A percentile compares a stretch with the other conserved stretches of the same genome.
phyloP scores from a whole-genome alignment of 768 basidiomycete genomes.

The Naganishia kalamii region DNA sequence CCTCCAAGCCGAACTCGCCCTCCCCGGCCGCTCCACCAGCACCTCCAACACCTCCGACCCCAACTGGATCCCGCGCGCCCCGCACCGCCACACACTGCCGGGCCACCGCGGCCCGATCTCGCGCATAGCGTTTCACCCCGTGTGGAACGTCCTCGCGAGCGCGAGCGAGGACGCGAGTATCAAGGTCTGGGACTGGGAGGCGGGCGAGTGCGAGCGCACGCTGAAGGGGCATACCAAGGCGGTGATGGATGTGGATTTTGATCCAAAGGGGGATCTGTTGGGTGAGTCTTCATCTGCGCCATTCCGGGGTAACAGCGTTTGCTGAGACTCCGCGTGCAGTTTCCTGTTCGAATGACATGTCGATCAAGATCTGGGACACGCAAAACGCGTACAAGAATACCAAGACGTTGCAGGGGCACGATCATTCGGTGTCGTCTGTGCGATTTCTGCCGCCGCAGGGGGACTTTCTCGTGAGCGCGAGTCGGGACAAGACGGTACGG shows the following conservation, averaged over 20 bases:
- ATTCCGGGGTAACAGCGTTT: not conserved
- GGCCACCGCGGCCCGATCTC: slow-evolving; percentile 74
- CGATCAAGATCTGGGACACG: slow-evolving; percentile 87
- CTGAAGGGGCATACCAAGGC: slow-evolving; percentile 87
- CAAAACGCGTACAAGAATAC: slow-evolving; percentile 83
- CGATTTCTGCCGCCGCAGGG: slow-evolving; percentile 73
- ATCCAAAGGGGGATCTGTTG: slow-evolving; percentile 72
- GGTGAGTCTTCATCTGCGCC: slow-evolving; percentile 51
- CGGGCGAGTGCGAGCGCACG: slow-evolving; percentile 84
- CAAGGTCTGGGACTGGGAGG: slow-evolving; percentile 96
- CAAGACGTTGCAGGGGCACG: slow-evolving; percentile 80
- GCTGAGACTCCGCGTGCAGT: slow-evolving; percentile 42
- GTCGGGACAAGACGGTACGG: slow-evolving; percentile 77
- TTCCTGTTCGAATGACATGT: slow-evolving; percentile 78
- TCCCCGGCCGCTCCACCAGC: slow-evolving; percentile 50
- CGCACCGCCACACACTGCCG: slow-evolving; percentile 67
- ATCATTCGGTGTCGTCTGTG: slow-evolving; percentile 81
- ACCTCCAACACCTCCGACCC: slow-evolving; percentile 22
- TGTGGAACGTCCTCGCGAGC: slow-evolving; percentile 72
- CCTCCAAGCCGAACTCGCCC: slow-evolving; percentile 63
- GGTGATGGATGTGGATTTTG: slow-evolving; percentile 79
- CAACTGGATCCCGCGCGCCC: slow-evolving; percentile 74
- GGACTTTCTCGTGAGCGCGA: slow-evolving; percentile 74
- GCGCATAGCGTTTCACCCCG: slow-evolving; percentile 76
- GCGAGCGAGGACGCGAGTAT: slow-evolving; percentile 83